Conservation (phyloP, 345 rosid genomes). For the Populus euphratica region DNA sequence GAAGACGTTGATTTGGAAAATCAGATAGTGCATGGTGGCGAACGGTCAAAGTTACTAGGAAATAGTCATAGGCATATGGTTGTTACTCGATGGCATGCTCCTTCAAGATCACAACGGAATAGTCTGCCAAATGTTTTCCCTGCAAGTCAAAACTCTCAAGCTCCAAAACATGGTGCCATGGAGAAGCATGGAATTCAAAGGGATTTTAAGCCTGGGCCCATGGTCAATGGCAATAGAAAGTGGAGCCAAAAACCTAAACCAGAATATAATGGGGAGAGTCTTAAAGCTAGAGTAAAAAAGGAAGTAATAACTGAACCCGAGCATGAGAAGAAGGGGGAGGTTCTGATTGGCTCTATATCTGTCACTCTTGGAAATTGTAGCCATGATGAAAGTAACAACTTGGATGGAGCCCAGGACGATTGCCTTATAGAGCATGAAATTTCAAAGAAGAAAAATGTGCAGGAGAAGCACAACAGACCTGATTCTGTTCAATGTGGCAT, state of each 20-base stretch:
- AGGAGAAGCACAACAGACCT: slow-evolving; percentile 32
- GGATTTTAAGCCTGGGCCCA: slow-evolving; percentile 36
- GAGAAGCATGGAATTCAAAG: slow-evolving; percentile 55
- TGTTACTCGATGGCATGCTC: slow-evolving; percentile 32
- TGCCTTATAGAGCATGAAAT: slow-evolving; percentile 34
- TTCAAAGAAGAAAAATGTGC: slow-evolving; percentile 40
- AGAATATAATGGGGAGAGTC: slow-evolving; percentile 35
- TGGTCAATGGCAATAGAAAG: slow-evolving; percentile 47
- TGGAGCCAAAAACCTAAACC: slow-evolving; percentile 73
- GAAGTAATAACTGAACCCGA: slow-evolving; percentile 44
- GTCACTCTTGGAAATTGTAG: slow-evolving; percentile 51
- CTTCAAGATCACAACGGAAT: slow-evolving; percentile 44
- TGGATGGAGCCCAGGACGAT: slow-evolving; percentile 32
- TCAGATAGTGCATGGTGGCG: slow-evolving; percentile 36
- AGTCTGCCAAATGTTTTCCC: slow-evolving; percentile 43
- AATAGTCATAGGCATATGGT: slow-evolving; percentile 31
- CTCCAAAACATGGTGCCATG: slow-evolving; percentile 42
- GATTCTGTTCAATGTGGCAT: slow-evolving; percentile 23
- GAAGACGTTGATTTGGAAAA: slow-evolving; percentile 43
- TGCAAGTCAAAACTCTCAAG: slow-evolving; percentile 35
- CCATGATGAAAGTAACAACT: slow-evolving; percentile 30
- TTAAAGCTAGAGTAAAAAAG: slow-evolving; percentile 35
- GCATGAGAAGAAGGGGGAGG: slow-evolving; percentile 45
- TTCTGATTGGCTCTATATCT: slow-evolving; percentile 79
- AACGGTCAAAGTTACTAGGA: slow-evolving; percentile 28